Evolutionary conservation across 2,329 filamentous ascomycete species (phyloP).

Genomic region (Leptographium flavum): DNA sequence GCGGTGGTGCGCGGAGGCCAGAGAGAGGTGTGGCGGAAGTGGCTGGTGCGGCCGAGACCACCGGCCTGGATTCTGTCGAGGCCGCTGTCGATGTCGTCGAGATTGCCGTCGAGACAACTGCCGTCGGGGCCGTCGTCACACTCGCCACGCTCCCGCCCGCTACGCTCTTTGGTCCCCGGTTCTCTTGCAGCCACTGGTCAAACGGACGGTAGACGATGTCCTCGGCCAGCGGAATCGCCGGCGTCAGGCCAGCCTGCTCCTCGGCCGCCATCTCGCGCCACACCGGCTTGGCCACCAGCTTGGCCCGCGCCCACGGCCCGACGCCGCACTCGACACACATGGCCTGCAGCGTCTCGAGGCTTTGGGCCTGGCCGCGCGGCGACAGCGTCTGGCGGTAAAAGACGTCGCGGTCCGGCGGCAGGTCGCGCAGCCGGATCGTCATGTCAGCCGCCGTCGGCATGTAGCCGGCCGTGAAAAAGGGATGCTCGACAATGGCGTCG

Average conservation of each 20-base stretch:
- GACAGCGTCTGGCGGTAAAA: conserved; percentile 39
- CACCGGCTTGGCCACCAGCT: conserved; percentile 37
- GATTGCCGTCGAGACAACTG: neutral
- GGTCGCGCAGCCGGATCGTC: conserved; percentile 40
- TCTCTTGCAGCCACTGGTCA: conserved; percentile 44
- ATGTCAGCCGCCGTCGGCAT: conserved; percentile 51
- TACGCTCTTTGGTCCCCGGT: too few species aligned
- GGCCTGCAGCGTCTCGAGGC: conserved; percentile 37
- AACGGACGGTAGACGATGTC: conserved; percentile 51
- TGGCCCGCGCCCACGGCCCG: conserved; percentile 35
- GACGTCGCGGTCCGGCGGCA: conserved; percentile 39
- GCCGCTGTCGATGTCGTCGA: conserved; percentile 1
- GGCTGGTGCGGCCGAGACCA: conserved; percentile 14
- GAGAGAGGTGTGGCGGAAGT: conserved; percentile 13
- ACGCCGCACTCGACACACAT: conserved; percentile 45
- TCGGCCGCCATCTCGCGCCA: conserved; percentile 56
- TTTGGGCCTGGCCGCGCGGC: conserved; percentile 28
- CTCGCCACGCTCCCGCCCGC: neutral
- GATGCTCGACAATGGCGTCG: conserved; percentile 64
- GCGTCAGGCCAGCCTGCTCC: conserved; percentile 51
- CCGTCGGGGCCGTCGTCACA: neutral
- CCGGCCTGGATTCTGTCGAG: neutral
- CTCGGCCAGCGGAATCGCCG: conserved; percentile 45
- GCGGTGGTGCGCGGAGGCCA: conserved; percentile 38
- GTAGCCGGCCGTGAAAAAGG: conserved; percentile 65